Evolutionary conservation across 768 basidiomycete species (phyloP).

Genomic region (Amyloporia xantha): DNA sequence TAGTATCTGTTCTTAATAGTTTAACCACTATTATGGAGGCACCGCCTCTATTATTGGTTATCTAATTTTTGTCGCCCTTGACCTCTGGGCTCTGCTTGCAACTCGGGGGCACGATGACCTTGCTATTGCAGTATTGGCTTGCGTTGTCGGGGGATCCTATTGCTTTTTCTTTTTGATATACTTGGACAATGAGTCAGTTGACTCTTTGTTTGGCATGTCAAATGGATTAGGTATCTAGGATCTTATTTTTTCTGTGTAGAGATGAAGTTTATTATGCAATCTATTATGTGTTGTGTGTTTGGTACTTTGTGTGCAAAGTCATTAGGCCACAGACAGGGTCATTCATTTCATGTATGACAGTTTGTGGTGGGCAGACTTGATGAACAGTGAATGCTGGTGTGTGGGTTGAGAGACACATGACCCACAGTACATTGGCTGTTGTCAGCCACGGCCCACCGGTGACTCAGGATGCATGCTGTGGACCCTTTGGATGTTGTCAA

Average conservation of each 20-base stretch:
- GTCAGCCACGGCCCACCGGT: too few species aligned
- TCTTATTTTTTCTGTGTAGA: not conserved
- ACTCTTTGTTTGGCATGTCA: slow-evolving; percentile 5
- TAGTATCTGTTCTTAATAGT: slow-evolving; percentile 68
- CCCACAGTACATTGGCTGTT: too few species aligned
- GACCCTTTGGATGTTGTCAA: too few species aligned
- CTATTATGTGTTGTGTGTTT: too few species aligned
- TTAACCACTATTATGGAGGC: slow-evolving; percentile 31
- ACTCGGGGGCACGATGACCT: slow-evolving; percentile 22
- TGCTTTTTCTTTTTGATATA: slow-evolving; percentile 13
- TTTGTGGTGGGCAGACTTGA: too few species aligned
- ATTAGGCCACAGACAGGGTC: too few species aligned
- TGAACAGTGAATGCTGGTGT: too few species aligned
- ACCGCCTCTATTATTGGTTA: slow-evolving; percentile 27
- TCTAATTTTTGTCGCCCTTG: slow-evolving; percentile 25
- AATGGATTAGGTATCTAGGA: slow-evolving; percentile 6
- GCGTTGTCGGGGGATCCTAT: slow-evolving; percentile 22
- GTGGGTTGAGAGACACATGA: too few species aligned
- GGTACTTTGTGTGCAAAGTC: too few species aligned
- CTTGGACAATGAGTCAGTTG: slow-evolving; percentile 13
- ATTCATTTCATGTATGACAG: too few species aligned
- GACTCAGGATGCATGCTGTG: too few species aligned
- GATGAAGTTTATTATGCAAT: too few species aligned
- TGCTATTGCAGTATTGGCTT: slow-evolving; percentile 23
- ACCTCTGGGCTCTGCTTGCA: slow-evolving; percentile 22